A percentile compares a stretch with the other conserved stretches of the same genome.
Conservation (phyloP, 2,329 filamentous ascomycete species). For the Venturia asperata region DNA sequence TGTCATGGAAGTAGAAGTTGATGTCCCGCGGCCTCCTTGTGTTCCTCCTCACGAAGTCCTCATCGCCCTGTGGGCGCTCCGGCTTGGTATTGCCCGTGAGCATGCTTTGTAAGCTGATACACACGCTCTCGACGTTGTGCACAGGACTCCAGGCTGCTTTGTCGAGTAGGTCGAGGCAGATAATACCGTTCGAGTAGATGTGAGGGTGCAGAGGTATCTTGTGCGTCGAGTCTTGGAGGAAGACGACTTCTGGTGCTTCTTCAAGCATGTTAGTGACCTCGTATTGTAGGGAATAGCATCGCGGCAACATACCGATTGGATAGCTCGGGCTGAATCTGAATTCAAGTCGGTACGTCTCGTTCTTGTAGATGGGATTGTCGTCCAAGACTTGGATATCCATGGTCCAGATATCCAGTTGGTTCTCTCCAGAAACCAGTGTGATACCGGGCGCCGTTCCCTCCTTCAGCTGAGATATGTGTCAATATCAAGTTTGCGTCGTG, state of each 20-base stretch:
- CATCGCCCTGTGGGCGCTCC: slow-evolving; percentile 83
- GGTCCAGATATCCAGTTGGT: slow-evolving; percentile 73
- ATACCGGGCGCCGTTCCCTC: slow-evolving; percentile 60
- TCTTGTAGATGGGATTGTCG: slow-evolving; percentile 76
- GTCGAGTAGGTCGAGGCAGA: slow-evolving; percentile 89
- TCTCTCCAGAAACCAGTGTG: slow-evolving; percentile 69
- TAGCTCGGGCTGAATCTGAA: slow-evolving; percentile 80
- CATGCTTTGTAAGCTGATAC: slow-evolving; percentile 98
- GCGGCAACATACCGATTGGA: slow-evolving; percentile 64
- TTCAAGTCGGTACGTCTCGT: slow-evolving; percentile 74
- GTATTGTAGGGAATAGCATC: slow-evolving; percentile 10
- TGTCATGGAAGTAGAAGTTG: slow-evolving; percentile 89
- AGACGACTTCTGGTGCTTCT: slow-evolving; percentile 95
- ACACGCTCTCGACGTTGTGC: slow-evolving; percentile 93
- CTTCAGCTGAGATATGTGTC: slow-evolving; percentile 41
- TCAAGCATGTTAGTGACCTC: slow-evolving; percentile 17
- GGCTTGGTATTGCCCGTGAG: slow-evolving; percentile 88
- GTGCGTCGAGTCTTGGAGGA: slow-evolving; percentile 52
- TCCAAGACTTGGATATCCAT: slow-evolving; percentile 91
- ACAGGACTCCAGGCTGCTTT: slow-evolving; percentile 90
- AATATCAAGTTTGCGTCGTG: not conserved
- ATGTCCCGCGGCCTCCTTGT: slow-evolving; percentile 77
- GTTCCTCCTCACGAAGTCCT: slow-evolving; percentile 79
- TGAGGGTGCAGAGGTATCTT: slow-evolving; percentile 91
- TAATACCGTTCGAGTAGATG: slow-evolving; percentile 97